These are phyloP conservation scores for Cicer yamashitae DNA, from an alignment of 306 rosid species.

Conservation along the genomic window DNA sequence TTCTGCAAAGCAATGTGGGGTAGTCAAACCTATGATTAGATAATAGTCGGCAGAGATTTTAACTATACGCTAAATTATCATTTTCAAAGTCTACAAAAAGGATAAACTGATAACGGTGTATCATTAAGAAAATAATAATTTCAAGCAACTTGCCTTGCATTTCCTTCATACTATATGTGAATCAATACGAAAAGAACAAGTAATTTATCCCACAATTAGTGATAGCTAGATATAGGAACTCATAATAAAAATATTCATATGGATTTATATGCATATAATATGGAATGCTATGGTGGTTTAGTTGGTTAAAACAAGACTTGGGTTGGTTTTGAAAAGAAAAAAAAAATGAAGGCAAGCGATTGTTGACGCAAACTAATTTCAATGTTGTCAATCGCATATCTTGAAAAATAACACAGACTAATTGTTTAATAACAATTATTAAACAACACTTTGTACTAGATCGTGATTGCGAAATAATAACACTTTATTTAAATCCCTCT, in stretches of 20 bases:
- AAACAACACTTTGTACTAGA: no score
- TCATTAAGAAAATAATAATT: constrained; percentile 10
- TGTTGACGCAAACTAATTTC: neutral
- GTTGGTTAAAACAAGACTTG: constrained; percentile 23
- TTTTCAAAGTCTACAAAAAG: constrained; percentile 31
- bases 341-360: constrained; percentile 19
- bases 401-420: no score
- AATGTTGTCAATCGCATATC: no score
- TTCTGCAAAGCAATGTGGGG: constrained; percentile 45
- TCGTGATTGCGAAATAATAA: no score
- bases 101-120: constrained; percentile 3
- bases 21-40: constrained; percentile 53
- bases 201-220: constrained; percentile 10
- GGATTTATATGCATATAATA: neutral
- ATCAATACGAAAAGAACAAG: constrained; percentile 14
- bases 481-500: no score
- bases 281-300: constrained; percentile 10
- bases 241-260: constrained; percentile 10
- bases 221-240: neutral
- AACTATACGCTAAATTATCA: constrained; percentile 51
- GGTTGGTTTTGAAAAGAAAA: constrained; percentile 17
- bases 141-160: neutral
- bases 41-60: constrained; percentile 68
- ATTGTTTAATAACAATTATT: no score
- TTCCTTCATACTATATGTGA: constrained; percentile 20